A percentile compares a stretch with the other conserved stretches of the same genome.
These are phyloP conservation scores for Aspergillus ochraceus DNA, from an alignment of 2,329 filamentous ascomycete genomes.

Conservation along the genomic window DNA sequence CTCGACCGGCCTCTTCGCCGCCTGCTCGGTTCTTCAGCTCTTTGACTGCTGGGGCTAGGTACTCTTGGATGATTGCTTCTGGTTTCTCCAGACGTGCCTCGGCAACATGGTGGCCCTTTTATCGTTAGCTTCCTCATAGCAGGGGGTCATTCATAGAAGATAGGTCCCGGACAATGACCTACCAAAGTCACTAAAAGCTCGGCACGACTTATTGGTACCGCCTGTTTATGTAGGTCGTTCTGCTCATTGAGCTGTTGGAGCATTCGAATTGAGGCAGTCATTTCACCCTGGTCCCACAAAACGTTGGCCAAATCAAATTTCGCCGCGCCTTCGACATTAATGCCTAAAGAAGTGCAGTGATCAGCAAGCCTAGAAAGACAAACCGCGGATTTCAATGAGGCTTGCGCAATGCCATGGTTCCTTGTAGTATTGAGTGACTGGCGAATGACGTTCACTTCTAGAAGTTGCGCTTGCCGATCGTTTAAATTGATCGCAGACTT, in stretches of 20 bases:
- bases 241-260: conserved; percentile 70
- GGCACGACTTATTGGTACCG: conserved; percentile 69
- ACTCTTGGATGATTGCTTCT: conserved; percentile 82
- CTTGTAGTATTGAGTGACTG: conserved; percentile 73
- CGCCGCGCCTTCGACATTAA: conserved; percentile 74
- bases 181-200: conserved; percentile 81
- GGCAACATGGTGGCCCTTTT: conserved; percentile 77
- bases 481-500: conserved; percentile 61
- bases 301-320: conserved; percentile 84
- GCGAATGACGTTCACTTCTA: conserved; percentile 76
- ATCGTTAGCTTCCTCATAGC: conserved; percentile 5
- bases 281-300: conserved; percentile 92
- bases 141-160: background rate
- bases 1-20: conserved; percentile 75
- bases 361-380: conserved; percentile 75
- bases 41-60: conserved; percentile 79
- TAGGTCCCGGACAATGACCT: conserved; percentile 23
- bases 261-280: conserved; percentile 83
- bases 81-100: conserved; percentile 89
- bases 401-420: conserved; percentile 78
- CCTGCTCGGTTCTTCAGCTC: conserved; percentile 70
- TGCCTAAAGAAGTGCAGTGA: conserved; percentile 66
- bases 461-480: conserved; percentile 63
- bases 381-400: conserved; percentile 82
- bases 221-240: conserved; percentile 65